Base-by-base conservation (phyloP, 1,284 basidiomycete species). In the Leucoagaricus sp. region DNA sequence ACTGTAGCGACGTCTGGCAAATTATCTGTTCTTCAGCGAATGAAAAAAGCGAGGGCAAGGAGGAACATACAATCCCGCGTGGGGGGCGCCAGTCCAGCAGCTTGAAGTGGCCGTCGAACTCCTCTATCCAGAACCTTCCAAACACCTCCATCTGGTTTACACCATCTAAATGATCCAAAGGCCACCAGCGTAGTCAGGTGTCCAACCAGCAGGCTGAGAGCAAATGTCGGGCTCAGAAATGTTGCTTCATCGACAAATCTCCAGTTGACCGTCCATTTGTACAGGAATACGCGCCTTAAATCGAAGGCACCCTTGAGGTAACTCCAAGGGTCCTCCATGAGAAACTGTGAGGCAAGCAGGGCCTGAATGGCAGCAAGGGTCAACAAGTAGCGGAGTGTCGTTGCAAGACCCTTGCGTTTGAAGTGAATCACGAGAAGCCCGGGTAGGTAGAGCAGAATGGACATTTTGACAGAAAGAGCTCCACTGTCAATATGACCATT, bases 261-360 rank as follows among this genome's bases (percentile, higher is more conserved):
- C 96, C 97, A 99, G 69, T 99, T 99, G 60, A 98, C 96, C 0
- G 96, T 98, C 96, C 96, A 99, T 68, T 93, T 87, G 75, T 93
- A 97, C 34, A 97, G 74, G 75, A 99, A 99, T 12, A 86, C 81
- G 12, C 97, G 86, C 1, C 87, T 87, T 56, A 99, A 80, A 69
- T 99, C 88, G 69, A 97, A 99, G 1, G 97, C 89, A 8, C 82
- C 82, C 10, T 71, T 73, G 38, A 94, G 65, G 73, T 99, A 99
- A 15, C 84, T 76, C 60, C 70, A 63, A 3, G 82, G 75, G 63
- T 89, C 76, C 57, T 82, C 73, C 31, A 78, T 69, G 38, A 97
- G 76, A 76, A 96, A 97, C 1, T 90, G 86, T 1, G 76, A 67
- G 0, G 89, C 93, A 42, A 97, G 72, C 26, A 87, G 59, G 5